Evolutionary conservation across 1,139 yeast genomes (phyloP), one percentile per base, ranked within the genome.

Genomic region (Hyphopichia wangnamkhiaoensis): DNA sequence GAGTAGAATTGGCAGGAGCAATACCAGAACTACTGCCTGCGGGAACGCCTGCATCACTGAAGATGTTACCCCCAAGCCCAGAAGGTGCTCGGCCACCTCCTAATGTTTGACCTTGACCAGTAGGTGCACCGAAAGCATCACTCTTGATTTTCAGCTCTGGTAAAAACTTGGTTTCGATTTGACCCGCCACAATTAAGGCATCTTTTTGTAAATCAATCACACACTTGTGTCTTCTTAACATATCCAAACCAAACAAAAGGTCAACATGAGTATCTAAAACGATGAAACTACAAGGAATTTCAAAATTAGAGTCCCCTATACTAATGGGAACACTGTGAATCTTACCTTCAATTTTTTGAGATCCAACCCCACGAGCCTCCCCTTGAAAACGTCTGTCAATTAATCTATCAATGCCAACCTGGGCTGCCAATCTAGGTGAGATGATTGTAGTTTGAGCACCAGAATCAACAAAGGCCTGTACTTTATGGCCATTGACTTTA

Each of bases 391-490:
- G 71, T 44, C 66, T 80, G 58, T 93, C 99, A n/a, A 93, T 80
- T 39, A 90, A 66, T 48, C 85, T 79, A 18, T 81, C 66, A 32
- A 93, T 65, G 0, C 88, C 87, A 39, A 93, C 80, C 41, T 71
- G 68, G 47, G 84, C 85, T 0, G 95, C 96, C 48, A 93, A 71
- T 32, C 69, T 65, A 1, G 95, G 86, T 16, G 90, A 81, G n/a
- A 73, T 84, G 37, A 91, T 84, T 0, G 98, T 90, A 31, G 81
- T 73, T 59, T 90, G 97, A 0, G 99, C 98, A 2, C 99, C 98
- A 0, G 97, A 82, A 58, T 93, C 99, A 9, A 93, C 95, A 68
- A 93, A 88, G 0, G 98, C 98, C 58, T 88, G 88, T 7, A 90
- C 86, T 18, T 82, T 80, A 36, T 76, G 74, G 0, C 94, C 93